phyloP scores from a whole-genome alignment of 345 rosid species.

The Syzygium aqueum region DNA sequence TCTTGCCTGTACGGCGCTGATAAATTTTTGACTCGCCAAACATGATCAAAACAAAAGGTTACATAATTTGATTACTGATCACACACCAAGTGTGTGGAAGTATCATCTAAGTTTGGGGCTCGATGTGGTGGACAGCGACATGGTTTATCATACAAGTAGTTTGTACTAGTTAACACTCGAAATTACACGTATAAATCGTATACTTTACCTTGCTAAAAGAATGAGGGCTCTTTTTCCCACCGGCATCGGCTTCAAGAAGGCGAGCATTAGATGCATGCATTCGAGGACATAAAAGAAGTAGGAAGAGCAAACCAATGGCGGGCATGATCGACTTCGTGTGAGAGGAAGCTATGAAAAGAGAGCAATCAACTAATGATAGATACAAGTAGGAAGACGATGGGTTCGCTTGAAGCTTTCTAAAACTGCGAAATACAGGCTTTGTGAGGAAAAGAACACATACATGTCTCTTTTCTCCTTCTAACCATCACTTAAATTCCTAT shows the following conservation, averaged over 20 bases:
- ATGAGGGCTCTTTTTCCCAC: background rate
- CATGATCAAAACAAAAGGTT: background rate
- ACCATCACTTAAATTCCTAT: background rate
- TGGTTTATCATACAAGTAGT: background rate
- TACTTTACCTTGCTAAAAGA: background rate
- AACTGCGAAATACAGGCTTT: background rate
- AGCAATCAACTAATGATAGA: background rate
- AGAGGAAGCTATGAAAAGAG: background rate
- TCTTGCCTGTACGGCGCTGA: background rate
- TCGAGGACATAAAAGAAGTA: conserved; percentile 10
- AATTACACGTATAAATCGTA: background rate
- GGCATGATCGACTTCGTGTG: background rate
- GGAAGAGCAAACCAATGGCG: conserved; percentile 4
- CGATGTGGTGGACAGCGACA: background rate
- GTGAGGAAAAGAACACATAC: background rate
- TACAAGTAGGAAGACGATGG: background rate
- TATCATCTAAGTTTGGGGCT: background rate
- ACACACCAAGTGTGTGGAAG: background rate
- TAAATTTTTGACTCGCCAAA: background rate
- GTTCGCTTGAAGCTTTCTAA: background rate
- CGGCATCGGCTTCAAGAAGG: background rate
- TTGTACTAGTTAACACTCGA: background rate
- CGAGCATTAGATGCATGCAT: conserved; percentile 35
- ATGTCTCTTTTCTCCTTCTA: background rate
- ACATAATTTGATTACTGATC: background rate